Base-by-base conservation (phyloP, 108 stramenopile species). In the Skeletonema marinoi region DNA sequence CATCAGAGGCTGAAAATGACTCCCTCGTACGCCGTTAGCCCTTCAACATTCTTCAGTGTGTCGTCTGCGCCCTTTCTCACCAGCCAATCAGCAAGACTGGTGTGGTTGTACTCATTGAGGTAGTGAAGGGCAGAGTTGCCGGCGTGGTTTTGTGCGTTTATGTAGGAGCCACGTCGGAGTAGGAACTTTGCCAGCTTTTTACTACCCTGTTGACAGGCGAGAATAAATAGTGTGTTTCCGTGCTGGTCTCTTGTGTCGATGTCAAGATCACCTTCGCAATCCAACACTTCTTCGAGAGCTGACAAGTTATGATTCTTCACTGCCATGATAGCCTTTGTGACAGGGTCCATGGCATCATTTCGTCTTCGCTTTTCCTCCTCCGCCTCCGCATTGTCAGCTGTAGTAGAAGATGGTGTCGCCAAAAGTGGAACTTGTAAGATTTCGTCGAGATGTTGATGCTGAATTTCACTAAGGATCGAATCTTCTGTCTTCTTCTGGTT, bases 111-210 rank as follows among this genome's bases (percentile, higher is more conserved):
- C 62, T 86, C 87, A 58, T 88, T 78, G 25, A 92, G 73, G 71
- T 90, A 96, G 56, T 96, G 95, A 60, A 96, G 69, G 4, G 88
- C 71, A 2, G 93, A 92, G 65, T 94, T 88, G 17, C 95, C 95
- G 39, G 74, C 81, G 79, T 88, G 74, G 64, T 91, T 95, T 71
- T 89, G 88, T 29, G 86, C 74, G 68, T 96, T 95, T 13, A 96
- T 88, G 48, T 89, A 62, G 8, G 93, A 92, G 3, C 93, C 93
- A 38, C 88, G 81, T 9, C 93, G 76, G 38, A 96, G 70, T 21
- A 90, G 77, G 35, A 96, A 89, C 73, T 96, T 96, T 48, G 77
- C 87, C 64, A 96, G 80, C 56, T 91, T 80, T 79, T 92, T 93
- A 73, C 84, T 94, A 39, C 91, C 93, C 68, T 93, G 93, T 75